A percentile compares a stretch with the other conserved stretches of the same genome.
phyloP scores from a whole-genome alignment of 2,329 filamentous ascomycete species.

The Clarireedia sp. region DNA sequence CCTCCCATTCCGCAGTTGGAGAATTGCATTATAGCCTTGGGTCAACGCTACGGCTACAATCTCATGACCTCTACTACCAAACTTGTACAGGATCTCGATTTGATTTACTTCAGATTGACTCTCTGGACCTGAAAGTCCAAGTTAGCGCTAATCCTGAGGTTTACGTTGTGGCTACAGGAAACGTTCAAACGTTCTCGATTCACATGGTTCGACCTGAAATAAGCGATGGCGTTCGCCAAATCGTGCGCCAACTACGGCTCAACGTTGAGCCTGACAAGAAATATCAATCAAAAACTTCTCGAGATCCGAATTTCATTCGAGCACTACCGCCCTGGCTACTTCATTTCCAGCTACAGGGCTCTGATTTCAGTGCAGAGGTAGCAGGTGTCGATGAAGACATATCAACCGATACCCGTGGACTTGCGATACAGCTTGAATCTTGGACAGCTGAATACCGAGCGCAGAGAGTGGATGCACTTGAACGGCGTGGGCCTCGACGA shows the following conservation, averaged over 20 bases:
- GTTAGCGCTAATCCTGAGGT: conserved; percentile 80
- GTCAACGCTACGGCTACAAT: conserved; percentile 73
- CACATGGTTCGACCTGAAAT: conserved; percentile 91
- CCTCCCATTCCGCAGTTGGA: conserved; percentile 81
- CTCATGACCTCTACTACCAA: conserved; percentile 90
- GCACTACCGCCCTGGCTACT: conserved; percentile 77
- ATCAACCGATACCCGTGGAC: conserved; percentile 71
- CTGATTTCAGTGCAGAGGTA: conserved; percentile 83
- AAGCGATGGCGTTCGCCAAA: conserved; percentile 83
- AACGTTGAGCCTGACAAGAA: conserved; percentile 59
- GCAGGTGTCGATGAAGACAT: conserved; percentile 81
- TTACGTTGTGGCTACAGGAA: conserved; percentile 70
- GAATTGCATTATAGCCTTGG: conserved; percentile 81
- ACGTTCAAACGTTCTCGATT: conserved; percentile 77
- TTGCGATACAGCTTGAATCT: conserved; percentile 78
- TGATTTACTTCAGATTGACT: conserved; percentile 80
- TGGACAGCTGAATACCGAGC: conserved; percentile 86
- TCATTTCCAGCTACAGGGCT: conserved; percentile 75
- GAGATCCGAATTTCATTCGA: conserved; percentile 63
- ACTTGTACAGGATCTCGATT: conserved; percentile 75
- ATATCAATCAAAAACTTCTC: conserved; percentile 38
- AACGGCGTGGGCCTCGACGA: conserved; percentile 52
- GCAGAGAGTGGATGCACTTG: conserved; percentile 60
- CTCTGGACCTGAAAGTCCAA: conserved; percentile 78
- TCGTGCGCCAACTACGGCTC: conserved; percentile 72